These are phyloP conservation scores for Vigna nakashimae DNA, from an alignment of 306 rosid species.

Conservation along the genomic window DNA sequence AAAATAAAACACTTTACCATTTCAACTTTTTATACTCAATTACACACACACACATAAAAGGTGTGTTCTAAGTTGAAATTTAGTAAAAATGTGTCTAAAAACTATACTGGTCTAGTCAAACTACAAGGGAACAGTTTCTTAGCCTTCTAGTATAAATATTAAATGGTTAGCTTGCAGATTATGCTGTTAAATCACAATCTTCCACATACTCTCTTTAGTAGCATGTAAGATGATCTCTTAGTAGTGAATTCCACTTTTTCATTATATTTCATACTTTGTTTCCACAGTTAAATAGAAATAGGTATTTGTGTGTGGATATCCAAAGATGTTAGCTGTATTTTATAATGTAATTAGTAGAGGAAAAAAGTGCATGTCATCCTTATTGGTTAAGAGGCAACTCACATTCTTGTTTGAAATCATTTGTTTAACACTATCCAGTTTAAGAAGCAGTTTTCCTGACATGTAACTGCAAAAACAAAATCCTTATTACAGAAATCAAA, in stretches of 20 bases:
- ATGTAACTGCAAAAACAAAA: conserved; percentile 43
- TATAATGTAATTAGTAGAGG: not conserved
- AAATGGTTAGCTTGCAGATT: not conserved
- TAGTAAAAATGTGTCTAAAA: too few relatives aligned
- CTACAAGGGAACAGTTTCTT: not conserved
- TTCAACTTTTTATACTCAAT: not conserved
- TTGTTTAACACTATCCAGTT: conserved; percentile 49
- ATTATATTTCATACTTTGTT: not conserved
- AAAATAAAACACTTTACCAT: not conserved
- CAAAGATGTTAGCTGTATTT: not conserved
- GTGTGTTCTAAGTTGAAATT: not conserved
- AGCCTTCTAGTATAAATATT: not conserved
- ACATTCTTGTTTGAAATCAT: conserved; percentile 49
- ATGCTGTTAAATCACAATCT: too few relatives aligned
- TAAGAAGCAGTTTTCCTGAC: conserved; percentile 53
- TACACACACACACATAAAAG: not conserved
- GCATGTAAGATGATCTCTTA: too few relatives aligned
- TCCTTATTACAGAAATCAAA: not conserved
- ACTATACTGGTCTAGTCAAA: not conserved
- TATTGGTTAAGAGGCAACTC: conserved; percentile 36
- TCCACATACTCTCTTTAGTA: too few relatives aligned
- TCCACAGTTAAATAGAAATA: not conserved
- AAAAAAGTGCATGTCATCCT: not conserved
- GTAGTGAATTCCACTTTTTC: too few relatives aligned
- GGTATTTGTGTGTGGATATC: not conserved